A percentile compares a stretch with the other conserved stretches of the same genome.
phyloP scores from a whole-genome alignment of 257 asterid species.

The Thymus quinquecostatus region DNA sequence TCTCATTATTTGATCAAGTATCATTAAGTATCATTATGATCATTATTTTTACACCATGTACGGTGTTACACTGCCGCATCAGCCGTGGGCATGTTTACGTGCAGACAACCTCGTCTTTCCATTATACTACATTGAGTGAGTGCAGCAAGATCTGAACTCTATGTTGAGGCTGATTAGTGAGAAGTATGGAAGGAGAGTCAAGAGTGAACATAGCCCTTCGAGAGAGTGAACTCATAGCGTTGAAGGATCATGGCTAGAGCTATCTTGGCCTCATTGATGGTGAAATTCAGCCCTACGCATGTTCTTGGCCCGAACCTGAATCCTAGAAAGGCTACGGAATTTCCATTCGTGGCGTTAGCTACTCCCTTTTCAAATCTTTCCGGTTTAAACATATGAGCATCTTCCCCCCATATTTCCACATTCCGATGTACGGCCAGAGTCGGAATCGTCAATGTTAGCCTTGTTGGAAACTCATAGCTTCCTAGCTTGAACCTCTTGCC shows the following conservation, averaged over 20 bases:
- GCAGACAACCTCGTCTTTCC: too few relatives aligned
- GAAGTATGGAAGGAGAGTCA: conserved; percentile 27
- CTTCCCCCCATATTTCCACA: conserved; percentile 44
- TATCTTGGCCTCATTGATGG: conserved; percentile 42
- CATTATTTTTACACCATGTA: too few relatives aligned
- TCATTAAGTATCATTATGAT: too few relatives aligned
- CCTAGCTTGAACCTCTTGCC: conserved; percentile 29
- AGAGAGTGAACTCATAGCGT: conserved; percentile 38
- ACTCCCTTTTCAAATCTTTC: conserved; percentile 43
- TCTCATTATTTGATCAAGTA: too few relatives aligned
- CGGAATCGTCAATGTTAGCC: conserved; percentile 25
- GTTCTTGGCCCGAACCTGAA: conserved; percentile 45
- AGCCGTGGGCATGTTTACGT: too few relatives aligned
- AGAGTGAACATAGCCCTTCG: conserved; percentile 40
- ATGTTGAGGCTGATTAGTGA: conserved; percentile 38
- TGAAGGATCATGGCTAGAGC: conserved; percentile 47
- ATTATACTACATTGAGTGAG: too few relatives aligned
- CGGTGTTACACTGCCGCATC: too few relatives aligned
- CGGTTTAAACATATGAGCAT: conserved; percentile 39
- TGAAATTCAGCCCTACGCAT: conserved; percentile 43
- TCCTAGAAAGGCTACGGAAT: conserved; percentile 32
- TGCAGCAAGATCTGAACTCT: conserved; percentile 48
- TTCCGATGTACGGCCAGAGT: conserved; percentile 39
- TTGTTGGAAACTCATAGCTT: conserved; percentile 37
- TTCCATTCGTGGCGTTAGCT: conserved; percentile 43